Percentiles rank a stretch among this genome's conserved stretches.
phyloP scores from a whole-genome alignment of 768 basidiomycete genomes.

The Xerocomellus amylosporus region DNA sequence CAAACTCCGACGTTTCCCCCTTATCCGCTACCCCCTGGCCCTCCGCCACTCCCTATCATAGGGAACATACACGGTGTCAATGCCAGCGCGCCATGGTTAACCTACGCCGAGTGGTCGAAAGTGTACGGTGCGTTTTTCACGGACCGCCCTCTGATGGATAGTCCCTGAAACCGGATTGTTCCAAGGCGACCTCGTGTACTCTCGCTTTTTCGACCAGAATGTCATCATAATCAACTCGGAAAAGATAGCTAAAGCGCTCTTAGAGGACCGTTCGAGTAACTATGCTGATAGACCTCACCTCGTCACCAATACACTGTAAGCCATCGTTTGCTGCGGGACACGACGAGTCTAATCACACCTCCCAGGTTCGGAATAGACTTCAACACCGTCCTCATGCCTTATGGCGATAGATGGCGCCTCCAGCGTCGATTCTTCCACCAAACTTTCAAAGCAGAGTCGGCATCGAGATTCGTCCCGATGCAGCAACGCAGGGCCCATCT shows the following conservation, averaged over 20 bases:
- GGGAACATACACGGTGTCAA: constrained; percentile 15
- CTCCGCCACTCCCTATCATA: constrained; percentile 12
- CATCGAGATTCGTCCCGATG: constrained; percentile 15
- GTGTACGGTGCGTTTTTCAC: constrained; percentile 1
- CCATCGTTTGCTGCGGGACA: neutral
- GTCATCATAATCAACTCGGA: constrained; percentile 15
- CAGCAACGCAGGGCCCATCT: constrained; percentile 11
- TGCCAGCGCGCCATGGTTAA: constrained; percentile 8
- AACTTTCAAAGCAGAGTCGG: constrained; percentile 8
- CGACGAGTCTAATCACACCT: neutral
- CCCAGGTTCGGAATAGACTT: constrained; percentile 18
- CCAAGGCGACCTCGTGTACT: constrained; percentile 15
- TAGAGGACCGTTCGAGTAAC: constrained; percentile 19
- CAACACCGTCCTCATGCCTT: constrained; percentile 13
- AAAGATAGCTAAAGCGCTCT: constrained; percentile 10
- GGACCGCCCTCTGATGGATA: neutral
- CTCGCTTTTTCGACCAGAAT: constrained; percentile 10
- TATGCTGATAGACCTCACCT: constrained; percentile 21
- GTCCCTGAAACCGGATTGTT: neutral
- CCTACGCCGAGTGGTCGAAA: constrained; percentile 15
- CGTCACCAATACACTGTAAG: constrained; percentile 14
- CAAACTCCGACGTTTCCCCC: neutral
- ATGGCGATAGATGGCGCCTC: constrained; percentile 20
- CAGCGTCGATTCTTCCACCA: constrained; percentile 21
- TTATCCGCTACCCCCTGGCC: constrained; percentile 11